Conservation (phyloP, 345 rosid genomes). For the Sapria himalayana region DNA sequence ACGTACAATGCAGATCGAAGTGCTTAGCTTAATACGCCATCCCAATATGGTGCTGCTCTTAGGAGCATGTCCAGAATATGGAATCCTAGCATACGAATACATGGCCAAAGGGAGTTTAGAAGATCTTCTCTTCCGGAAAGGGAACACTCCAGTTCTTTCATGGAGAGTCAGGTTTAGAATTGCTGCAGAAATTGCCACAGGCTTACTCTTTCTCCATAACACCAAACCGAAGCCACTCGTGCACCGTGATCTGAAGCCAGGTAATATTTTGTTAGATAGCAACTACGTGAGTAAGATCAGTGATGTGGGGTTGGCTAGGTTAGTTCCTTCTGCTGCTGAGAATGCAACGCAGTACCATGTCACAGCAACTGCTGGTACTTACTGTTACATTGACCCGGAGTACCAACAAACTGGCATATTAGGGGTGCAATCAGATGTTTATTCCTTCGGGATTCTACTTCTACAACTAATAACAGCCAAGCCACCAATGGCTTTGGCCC, state of each 20-base stretch:
- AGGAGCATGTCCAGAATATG: slow-evolving; percentile 92
- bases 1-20: slow-evolving; percentile 43
- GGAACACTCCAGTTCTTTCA: slow-evolving; percentile 36
- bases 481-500: slow-evolving; percentile 58
- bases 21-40: slow-evolving; percentile 81
- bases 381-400: slow-evolving; percentile 90
- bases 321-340: slow-evolving; percentile 68
- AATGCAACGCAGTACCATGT: slow-evolving; percentile 47
- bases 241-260: slow-evolving; percentile 91
- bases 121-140: slow-evolving; percentile 35
- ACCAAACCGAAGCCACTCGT: slow-evolving; percentile 91
- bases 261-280: slow-evolving; percentile 63
- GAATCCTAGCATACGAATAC: slow-evolving; percentile 68
- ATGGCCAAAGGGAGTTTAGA: slow-evolving; percentile 87
- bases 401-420: slow-evolving; percentile 93
- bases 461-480: slow-evolving; percentile 62
- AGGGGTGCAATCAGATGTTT: slow-evolving; percentile 75
- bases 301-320: slow-evolving; percentile 74
- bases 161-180: slow-evolving; percentile 82
- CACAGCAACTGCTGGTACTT: slow-evolving; percentile 76
- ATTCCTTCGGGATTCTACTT: slow-evolving; percentile 68
- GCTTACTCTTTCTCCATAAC: slow-evolving; percentile 81
- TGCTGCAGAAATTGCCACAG: slow-evolving; percentile 70
- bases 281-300: slow-evolving; percentile 69
- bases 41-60: slow-evolving; percentile 90